A percentile compares a stretch with the other conserved stretches of the same genome.
These are phyloP conservation scores for Penicillium dipodomyicola DNA, from an alignment of 495 filamentous ascomycete genomes.

Conservation along the genomic window DNA sequence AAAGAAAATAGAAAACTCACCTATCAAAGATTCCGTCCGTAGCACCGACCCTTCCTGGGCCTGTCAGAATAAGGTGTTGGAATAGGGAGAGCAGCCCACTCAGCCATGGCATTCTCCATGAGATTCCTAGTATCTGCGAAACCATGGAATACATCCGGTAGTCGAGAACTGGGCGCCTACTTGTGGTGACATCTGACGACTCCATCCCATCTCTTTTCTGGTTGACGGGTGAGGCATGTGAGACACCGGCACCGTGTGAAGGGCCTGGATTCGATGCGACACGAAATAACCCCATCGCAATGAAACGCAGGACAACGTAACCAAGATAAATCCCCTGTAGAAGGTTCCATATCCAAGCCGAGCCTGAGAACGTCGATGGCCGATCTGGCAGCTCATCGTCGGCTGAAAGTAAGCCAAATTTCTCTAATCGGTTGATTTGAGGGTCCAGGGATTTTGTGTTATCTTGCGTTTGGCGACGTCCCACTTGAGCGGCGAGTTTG, in stretches of 20 bases:
- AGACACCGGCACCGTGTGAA: constrained; percentile 26
- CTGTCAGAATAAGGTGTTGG: constrained; percentile 66
- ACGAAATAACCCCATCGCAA: constrained; percentile 51
- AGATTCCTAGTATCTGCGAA: constrained; percentile 65
- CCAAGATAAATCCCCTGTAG: constrained; percentile 68
- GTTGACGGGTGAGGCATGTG: constrained; percentile 23
- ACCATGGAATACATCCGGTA: constrained; percentile 72
- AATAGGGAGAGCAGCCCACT: constrained; percentile 65
- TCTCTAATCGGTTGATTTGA: constrained; percentile 40
- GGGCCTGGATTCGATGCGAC: constrained; percentile 36
- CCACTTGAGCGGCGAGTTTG: constrained; percentile 52
- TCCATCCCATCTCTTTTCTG: constrained; percentile 16
- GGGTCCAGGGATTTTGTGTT: constrained; percentile 23
- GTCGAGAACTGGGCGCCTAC: constrained; percentile 66
- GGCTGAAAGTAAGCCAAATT: constrained; percentile 47
- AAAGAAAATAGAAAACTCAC: constrained; percentile 57
- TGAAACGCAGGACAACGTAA: constrained; percentile 61
- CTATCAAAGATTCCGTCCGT: constrained; percentile 80
- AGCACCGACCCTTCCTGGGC: constrained; percentile 70
- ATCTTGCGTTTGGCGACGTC: constrained; percentile 24
- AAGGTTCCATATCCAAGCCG: constrained; percentile 61
- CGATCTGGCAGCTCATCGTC: constrained; percentile 24
- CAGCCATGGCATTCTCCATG: constrained; percentile 83
- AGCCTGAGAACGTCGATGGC: constrained; percentile 27
- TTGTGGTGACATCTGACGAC: constrained; percentile 46